Base-by-base conservation (phyloP, 305 asterid genomes). In the Fraxinus platypoda region DNA sequence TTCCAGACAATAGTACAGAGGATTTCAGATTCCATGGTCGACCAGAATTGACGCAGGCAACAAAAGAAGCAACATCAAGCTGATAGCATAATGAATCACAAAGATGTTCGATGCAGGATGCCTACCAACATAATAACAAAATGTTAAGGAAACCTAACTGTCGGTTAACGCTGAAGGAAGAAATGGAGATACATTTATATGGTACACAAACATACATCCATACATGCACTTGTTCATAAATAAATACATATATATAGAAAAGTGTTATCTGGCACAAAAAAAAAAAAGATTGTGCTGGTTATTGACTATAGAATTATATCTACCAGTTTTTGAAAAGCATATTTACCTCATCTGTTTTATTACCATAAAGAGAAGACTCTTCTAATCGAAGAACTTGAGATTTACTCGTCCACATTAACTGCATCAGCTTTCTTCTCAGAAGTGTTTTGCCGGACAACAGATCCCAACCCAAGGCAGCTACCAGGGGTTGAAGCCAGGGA, bases 401-500 rank as follows among this genome's bases (percentile, higher is more conserved):
- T 93, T 96, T 94, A 87, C 95, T 93, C 64, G 97, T 94, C 99
- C 99, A 96, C 77, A 96, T 83, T 81, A 91, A 88, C 87, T 93
- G 95, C 98, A 96, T 91, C 81, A 96, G 84, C 84, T 89, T 91
- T 88, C 97, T 91, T 85, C 98, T 94, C 85, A 89, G 75, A 81
- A 85, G 85, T 19, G 98, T 93, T 88, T 91, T 96, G 26, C 98
- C 97, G 84, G 98, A 93, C 85, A 94, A 90, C 80, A 96, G 91
- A 89, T 96, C 99, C 99, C 99, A 96, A 79, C 99, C 98, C 92
- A 96, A 90, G 80, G 91, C 98, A 78, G 99, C 95, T 77, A 93
- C 95, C 85, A 96, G 91, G 82, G 99, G 99, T 84, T 92, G 99
- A 87, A 96, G 98, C 74, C 95, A 93, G 74, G 99, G 98, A 83